Base-by-base conservation (phyloP, 257 asterid species). In the Salvia splendens region DNA sequence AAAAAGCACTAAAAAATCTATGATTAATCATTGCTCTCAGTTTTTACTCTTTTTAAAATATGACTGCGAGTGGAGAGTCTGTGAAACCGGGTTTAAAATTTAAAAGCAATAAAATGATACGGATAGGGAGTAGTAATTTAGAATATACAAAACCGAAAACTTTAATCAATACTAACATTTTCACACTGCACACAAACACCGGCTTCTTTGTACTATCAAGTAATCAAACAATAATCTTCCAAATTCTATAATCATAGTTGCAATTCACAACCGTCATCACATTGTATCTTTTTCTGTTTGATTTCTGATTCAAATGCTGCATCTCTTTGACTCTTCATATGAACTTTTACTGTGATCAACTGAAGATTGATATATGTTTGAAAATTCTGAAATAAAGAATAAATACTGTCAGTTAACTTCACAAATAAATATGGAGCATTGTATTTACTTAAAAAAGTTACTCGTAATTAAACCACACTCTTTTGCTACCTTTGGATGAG, bases 321-420 rank as follows among this genome's bases (percentile, higher is more conserved):
- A 70, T 77, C 84, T 69, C 65, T 75, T 83, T 57, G 59, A 80
- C 66, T 75, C 78, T 43, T 72, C 82, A 46, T 62, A 74, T 20
- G 80, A 71, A 55, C 46, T 61, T 59, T 80, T 67, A 14, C 64
- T 65, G 7, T 14, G 50, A 65, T 75, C 79, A 30, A 50, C 71
- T 35, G 84, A 59, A 42, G 71, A 73, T 71, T 71, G 57, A 45
- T 68, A 66, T 63, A 78, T 49, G 55, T 70, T 62, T 12, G 87
- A 76, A 28, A 52, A 14, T 67, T 76, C 80, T 79, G 84, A 12
- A 69, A 41, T 41, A 46, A 32, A 20, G 14, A 6, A 11, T 3
- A 0, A n/a, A 24, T 24, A 24, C 30, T 24, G 2, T 24, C 30
- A 24, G 30, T 24, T 24, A 0, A 24, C 1, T 24, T 24, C 2